Conservation (phyloP, 371 early-diverging fungal genomes). For the Encephalitozoon romaleae region DNA sequence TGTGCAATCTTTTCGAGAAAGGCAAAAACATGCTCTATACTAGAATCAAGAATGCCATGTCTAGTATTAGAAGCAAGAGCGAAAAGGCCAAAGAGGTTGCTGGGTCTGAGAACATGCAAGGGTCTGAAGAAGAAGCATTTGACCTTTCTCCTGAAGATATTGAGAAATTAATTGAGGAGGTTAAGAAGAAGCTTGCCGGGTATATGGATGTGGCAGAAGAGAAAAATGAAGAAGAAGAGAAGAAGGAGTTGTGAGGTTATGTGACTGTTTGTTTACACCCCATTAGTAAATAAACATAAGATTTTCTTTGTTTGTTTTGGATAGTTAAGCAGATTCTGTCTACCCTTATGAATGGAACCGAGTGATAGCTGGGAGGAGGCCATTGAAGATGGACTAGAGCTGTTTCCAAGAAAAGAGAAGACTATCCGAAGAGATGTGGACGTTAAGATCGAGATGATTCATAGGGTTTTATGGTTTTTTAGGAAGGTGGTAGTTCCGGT, state of each 20-base stretch:
- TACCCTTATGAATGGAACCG: not conserved
- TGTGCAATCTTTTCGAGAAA: not conserved
- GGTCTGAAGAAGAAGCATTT: slow-evolving; percentile 19
- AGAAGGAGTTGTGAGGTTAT: not conserved
- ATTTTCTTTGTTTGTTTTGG: not conserved
- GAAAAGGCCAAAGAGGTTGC: not conserved
- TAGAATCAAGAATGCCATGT: not conserved
- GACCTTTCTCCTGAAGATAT: slow-evolving; percentile 39
- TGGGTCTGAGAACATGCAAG: slow-evolving; percentile 15
- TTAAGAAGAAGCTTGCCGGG: slow-evolving; percentile 7
- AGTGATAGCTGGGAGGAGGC: slow-evolving; percentile 29
- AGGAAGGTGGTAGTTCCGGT: not conserved
- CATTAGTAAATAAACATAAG: not conserved
- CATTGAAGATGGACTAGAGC: not conserved
- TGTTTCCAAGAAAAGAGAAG: not conserved
- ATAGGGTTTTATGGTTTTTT: not conserved
- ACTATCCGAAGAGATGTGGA: not conserved
- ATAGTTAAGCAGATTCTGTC: not conserved
- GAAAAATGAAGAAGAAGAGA: slow-evolving; percentile 39
- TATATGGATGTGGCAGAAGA: not conserved
- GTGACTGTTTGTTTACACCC: not conserved
- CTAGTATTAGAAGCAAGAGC: not conserved
- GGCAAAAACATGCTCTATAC: not conserved
- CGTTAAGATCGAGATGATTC: not conserved
- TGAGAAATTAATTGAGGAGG: slow-evolving; percentile 35